A percentile compares a stretch with the other conserved stretches of the same genome.
Evolutionary conservation across 345 rosid species (phyloP).

Genomic region (Populus ilicifolia): DNA sequence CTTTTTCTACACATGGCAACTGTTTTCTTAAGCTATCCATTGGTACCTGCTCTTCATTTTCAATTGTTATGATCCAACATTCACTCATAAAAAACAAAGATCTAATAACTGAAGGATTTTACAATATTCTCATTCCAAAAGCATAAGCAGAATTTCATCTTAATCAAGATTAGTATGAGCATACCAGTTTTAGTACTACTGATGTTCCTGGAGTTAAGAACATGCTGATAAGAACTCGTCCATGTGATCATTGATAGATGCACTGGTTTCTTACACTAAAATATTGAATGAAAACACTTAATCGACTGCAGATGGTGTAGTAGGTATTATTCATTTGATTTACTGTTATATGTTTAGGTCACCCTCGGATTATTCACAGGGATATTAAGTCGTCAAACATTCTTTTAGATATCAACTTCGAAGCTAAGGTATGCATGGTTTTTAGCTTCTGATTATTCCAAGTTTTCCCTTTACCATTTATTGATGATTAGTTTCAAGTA

Average conservation of each 20-base stretch:
- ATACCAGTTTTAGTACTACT: not conserved
- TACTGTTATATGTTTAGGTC: slow-evolving; percentile 40
- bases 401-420: slow-evolving; percentile 84
- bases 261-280: not conserved
- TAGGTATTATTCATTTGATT: slow-evolving; percentile 3
- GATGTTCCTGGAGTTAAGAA: not conserved
- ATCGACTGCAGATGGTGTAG: not conserved
- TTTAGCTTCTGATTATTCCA: not conserved
- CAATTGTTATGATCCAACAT: not conserved
- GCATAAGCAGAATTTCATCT: not conserved
- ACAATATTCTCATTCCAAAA: not conserved
- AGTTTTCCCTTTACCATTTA: slow-evolving; percentile 10
- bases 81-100: not conserved
- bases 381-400: slow-evolving; percentile 96
- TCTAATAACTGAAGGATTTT: not conserved
- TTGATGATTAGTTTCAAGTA: not conserved
- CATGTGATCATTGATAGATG: not conserved
- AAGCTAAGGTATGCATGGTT: slow-evolving; percentile 55
- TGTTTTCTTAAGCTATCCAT: not conserved
- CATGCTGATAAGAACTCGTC: not conserved
- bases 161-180: not conserved
- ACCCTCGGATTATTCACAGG: slow-evolving; percentile 92
- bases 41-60: not conserved
- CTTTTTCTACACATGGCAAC: not conserved
- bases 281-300: not conserved